These are phyloP conservation scores for Rutstroemia sp. DNA, from an alignment of 2,329 filamentous ascomycete species.

Conservation along the genomic window DNA sequence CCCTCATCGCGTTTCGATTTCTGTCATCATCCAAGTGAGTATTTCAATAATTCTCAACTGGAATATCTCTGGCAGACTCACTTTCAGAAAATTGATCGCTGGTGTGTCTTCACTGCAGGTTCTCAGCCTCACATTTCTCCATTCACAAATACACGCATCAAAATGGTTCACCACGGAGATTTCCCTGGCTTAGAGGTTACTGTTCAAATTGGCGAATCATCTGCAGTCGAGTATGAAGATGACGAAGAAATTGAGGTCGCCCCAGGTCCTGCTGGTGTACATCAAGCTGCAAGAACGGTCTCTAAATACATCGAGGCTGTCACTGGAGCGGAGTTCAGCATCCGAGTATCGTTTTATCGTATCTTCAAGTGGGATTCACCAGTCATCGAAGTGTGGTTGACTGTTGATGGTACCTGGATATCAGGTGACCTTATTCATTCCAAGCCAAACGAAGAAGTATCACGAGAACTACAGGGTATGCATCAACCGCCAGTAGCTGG, in stretches of 20 bases:
- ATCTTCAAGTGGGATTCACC: background rate
- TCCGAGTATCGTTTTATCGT: background rate
- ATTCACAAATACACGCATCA: too few species aligned
- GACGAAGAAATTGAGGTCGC: slow-evolving; percentile 5
- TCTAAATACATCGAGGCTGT: slow-evolving; percentile 5
- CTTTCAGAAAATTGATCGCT: too few species aligned
- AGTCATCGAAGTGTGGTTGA: background rate
- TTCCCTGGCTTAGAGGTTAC: background rate
- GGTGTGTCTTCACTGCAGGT: too few species aligned
- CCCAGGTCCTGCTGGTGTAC: background rate
- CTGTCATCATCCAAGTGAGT: too few species aligned
- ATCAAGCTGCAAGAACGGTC: slow-evolving; percentile 1
- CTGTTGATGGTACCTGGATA: background rate
- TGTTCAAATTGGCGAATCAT: background rate
- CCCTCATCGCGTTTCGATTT: too few species aligned
- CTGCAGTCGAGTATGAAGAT: background rate
- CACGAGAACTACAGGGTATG: too few species aligned
- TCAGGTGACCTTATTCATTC: too few species aligned
- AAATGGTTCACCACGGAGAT: background rate
- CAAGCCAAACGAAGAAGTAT: background rate
- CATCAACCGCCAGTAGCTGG: too few species aligned
- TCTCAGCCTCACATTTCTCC: too few species aligned
- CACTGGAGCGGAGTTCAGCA: background rate
- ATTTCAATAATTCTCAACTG: too few species aligned
- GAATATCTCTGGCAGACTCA: too few species aligned